Evolutionary conservation across 2,329 filamentous ascomycete genomes (phyloP).

Genomic region (Monilinia fructicola): DNA sequence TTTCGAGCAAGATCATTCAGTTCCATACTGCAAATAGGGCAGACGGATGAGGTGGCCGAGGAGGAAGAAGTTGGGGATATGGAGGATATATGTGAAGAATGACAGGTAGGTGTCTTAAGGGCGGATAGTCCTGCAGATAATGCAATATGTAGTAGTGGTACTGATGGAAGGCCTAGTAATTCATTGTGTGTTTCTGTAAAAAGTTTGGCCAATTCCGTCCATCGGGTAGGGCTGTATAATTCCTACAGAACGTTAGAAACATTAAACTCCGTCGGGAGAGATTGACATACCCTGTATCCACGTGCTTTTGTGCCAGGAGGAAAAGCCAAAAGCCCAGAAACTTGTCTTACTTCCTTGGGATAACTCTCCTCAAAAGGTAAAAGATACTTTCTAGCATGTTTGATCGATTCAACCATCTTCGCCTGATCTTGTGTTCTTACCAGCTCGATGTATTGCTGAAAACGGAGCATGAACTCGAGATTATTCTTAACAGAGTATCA

Average conservation of each 20-base stretch:
- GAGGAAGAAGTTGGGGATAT: conserved; percentile 39
- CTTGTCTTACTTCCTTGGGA: conserved; percentile 66
- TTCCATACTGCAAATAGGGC: conserved; percentile 94
- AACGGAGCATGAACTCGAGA: conserved; percentile 87
- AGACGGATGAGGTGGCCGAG: conserved; percentile 62
- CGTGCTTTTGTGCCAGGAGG: conserved; percentile 58
- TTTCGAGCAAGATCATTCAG: conserved; percentile 85
- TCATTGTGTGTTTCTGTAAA: conserved; percentile 86
- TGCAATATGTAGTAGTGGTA: conserved; percentile 85
- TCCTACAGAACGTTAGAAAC: conserved; percentile 46
- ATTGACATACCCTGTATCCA: conserved; percentile 48
- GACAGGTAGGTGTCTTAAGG: conserved; percentile 92
- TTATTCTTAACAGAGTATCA: conserved; percentile 56
- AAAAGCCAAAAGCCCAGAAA: conserved; percentile 79
- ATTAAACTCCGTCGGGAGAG: neutral
- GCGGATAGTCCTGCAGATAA: conserved; percentile 89
- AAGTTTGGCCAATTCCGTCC: conserved; percentile 71
- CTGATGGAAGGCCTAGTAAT: conserved; percentile 77
- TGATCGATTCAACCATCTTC: conserved; percentile 73
- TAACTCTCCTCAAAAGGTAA: conserved; percentile 68
- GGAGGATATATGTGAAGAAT: conserved; percentile 51
- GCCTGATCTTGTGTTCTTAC: conserved; percentile 64
- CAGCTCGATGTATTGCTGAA: conserved; percentile 94
- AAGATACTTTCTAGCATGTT: conserved; percentile 80
- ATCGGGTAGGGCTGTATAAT: conserved; percentile 72